Evolutionary conservation across 2,329 filamentous ascomycete genomes (phyloP).

Genomic region (Apiospora marii): DNA sequence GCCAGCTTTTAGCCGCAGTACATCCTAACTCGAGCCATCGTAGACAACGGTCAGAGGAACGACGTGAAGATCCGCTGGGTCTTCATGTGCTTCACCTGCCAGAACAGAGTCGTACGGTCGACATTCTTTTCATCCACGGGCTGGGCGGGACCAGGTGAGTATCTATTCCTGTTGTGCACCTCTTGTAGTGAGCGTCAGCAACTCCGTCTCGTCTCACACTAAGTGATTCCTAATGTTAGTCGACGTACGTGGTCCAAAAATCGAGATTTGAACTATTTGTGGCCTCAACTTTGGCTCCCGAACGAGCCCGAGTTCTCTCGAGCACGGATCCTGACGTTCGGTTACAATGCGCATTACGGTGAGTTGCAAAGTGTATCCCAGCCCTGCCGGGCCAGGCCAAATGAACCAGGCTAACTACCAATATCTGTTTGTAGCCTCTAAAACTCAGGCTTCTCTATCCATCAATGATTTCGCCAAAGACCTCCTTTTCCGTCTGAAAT

Average conservation of each 20-base stretch:
- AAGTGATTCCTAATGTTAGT: background rate
- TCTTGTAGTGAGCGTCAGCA: no score
- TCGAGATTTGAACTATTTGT: slow-evolving; percentile 27
- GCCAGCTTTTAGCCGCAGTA: background rate
- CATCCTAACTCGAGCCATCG: background rate
- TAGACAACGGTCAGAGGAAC: background rate
- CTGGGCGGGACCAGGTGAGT: slow-evolving; percentile 18
- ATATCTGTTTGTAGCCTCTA: slow-evolving; percentile 27
- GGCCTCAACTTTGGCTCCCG: slow-evolving; percentile 44
- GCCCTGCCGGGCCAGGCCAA: slow-evolving; percentile 36
- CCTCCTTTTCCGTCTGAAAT: background rate
- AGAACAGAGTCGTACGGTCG: background rate
- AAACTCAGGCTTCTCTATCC: background rate
- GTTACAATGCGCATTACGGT: slow-evolving; percentile 43
- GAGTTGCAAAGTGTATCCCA: slow-evolving; percentile 40
- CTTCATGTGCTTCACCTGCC: background rate
- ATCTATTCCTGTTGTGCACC: background rate
- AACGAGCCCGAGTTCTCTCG: slow-evolving; percentile 39
- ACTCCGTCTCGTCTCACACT: background rate
- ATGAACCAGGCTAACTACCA: slow-evolving; percentile 33
- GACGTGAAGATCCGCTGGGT: background rate
- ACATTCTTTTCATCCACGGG: slow-evolving; percentile 25
- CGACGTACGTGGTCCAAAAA: slow-evolving; percentile 29
- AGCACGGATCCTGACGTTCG: slow-evolving; percentile 42
- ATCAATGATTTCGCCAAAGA: slow-evolving; percentile 14